These are phyloP conservation scores for Nannochloropsis gaditana DNA, from an alignment of 108 stramenopile species.

Conservation along the genomic window DNA sequence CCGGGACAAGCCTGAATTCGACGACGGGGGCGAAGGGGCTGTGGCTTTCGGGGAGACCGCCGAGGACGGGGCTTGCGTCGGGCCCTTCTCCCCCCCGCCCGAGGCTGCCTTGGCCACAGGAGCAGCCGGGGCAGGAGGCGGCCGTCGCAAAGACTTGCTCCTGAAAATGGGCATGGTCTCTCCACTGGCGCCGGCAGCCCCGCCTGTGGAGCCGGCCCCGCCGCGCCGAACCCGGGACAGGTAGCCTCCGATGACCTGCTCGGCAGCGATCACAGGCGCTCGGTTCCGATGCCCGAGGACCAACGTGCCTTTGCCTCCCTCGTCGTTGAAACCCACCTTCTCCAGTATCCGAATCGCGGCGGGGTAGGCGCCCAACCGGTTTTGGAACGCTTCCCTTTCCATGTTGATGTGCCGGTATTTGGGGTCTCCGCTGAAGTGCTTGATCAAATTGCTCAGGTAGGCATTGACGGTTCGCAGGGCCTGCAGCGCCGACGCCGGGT, in stretches of 20 bases:
- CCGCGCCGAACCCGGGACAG: not conserved
- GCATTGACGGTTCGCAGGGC: slow-evolving; percentile 27
- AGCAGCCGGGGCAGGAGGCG: not conserved
- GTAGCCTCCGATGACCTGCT: not conserved
- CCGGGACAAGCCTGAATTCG: not conserved
- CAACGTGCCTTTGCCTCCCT: not conserved
- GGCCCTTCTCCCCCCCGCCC: not conserved
- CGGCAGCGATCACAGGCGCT: not conserved
- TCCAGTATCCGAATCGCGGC: not conserved
- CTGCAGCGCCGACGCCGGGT: slow-evolving; percentile 22
- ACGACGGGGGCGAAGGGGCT: not conserved
- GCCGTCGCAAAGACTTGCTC: not conserved
- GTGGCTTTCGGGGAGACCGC: not conserved
- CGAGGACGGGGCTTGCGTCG: not conserved
- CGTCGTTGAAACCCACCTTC: not conserved
- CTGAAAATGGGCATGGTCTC: not conserved
- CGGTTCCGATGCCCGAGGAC: not conserved
- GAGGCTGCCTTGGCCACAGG: not conserved
- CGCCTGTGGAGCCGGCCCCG: not conserved
- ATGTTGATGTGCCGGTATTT: not conserved
- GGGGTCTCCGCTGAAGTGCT: not conserved
- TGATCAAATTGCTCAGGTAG: not conserved
- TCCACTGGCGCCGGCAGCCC: not conserved
- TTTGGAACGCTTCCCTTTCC: slow-evolving; percentile 4
- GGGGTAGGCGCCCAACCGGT: not conserved